Percentiles rank a stretch among this genome's conserved stretches.
Conservation (phyloP, 805 yeast species). For the Hanseniaspora osmophila region DNA sequence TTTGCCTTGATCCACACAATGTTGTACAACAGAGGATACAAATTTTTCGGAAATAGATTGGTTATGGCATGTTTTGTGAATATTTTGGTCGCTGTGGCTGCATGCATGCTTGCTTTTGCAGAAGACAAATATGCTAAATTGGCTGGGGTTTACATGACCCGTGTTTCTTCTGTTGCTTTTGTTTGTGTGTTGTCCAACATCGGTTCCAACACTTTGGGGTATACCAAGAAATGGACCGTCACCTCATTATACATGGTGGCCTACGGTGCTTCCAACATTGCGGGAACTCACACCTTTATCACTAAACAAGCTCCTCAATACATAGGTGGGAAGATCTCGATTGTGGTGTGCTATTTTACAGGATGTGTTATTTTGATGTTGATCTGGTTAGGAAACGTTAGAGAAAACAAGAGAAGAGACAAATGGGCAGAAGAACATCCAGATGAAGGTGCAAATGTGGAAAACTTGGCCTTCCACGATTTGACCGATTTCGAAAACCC, state of each 20-base stretch:
- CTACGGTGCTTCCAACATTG: constrained; percentile 53
- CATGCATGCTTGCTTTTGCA: constrained; percentile 32
- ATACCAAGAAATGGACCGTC: constrained; percentile 54
- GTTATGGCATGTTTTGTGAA: constrained; percentile 23
- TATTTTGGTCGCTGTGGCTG: constrained; percentile 21
- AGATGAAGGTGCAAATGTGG: constrained; percentile 8
- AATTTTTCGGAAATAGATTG: constrained; percentile 13
- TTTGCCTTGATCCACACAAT: constrained; percentile 17
- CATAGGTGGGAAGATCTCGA: constrained; percentile 37
- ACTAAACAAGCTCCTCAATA: constrained; percentile 46
- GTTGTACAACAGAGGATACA: constrained; percentile 7
- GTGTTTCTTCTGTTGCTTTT: constrained; percentile 25
- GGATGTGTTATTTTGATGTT: constrained; percentile 24
- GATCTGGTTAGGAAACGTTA: constrained; percentile 18
- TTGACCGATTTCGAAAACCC: constrained; percentile 32
- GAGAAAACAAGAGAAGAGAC: constrained; percentile 32
- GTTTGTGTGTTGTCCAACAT: constrained; percentile 24
- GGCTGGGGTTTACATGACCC: constrained; percentile 26
- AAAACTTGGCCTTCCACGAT: constrained; percentile 23
- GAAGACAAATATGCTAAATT: constrained; percentile 22
- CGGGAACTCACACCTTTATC: constrained; percentile 63
- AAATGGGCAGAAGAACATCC: constrained; percentile 16
- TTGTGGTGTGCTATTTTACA: constrained; percentile 34
- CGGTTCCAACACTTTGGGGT: constrained; percentile 49
- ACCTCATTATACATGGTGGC: constrained; percentile 47